Evolutionary conservation across 1,139 yeast species (phyloP), one percentile per base, ranked within the genome.

Genomic region (Torulaspora globosa): DNA sequence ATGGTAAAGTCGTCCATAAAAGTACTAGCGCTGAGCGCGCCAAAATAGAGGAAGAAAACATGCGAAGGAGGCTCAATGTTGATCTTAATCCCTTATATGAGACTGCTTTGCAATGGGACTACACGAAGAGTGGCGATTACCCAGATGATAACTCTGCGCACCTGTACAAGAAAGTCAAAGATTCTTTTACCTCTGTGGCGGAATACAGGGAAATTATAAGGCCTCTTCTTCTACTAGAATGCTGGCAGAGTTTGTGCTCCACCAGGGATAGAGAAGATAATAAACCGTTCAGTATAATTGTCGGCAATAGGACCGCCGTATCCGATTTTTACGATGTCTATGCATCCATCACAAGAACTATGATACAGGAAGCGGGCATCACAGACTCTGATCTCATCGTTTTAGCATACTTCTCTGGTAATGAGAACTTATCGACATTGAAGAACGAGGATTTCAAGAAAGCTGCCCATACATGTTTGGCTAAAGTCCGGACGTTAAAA

Each of bases 321-420:
- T 96, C 90, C 58, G 85, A 86, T 3, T 92, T 90, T 59, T 86
- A 84, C 59, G 98, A 92, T 59, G 84, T 92, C 1, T 86, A 82
- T 65, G 84, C 88, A n/a, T 82, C 95, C 0, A 72, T 86, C 21
- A 75, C 78, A 21, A 79, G 78, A 51, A 61, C 72, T 0, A 71
- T 71, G 6, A 56, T 84, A 11, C 66, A 70, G 12, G 83, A 79
- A 1, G 63, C 78, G 34, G 78, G 76, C 43, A 62, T 87, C 9
- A 72, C 82, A 2, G 98, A 92, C 31, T 74, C 88, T 3, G 97
- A 92, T 61, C 66, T 94, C 49, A 67, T 92, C 39, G 90, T 86
- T 1, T 59, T 92, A 39, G 79, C 87, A 5, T 72, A 71, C 54
- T 65, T 70, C 4, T 73, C 73, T 2, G 68, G 67, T 27, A 43